Percentiles rank a stretch among this genome's conserved stretches.
phyloP scores from a whole-genome alignment of 2,329 filamentous ascomycete species.

The Pestalotiopsis sp. region DNA sequence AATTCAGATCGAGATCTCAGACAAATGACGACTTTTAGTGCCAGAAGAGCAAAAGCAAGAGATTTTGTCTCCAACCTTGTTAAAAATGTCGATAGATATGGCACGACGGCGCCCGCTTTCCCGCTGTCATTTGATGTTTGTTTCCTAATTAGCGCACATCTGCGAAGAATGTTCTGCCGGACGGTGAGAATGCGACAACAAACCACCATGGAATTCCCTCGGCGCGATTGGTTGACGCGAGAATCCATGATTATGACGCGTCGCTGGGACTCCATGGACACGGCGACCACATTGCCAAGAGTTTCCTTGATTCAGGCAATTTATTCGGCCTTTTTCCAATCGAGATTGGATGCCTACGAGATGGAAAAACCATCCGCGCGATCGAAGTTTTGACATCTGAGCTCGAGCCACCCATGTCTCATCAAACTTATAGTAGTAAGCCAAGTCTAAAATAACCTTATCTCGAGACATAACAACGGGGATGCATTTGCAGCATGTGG shows the following conservation, averaged over 20 bases:
- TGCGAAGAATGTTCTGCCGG: neutral
- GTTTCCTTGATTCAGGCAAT: neutral
- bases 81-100: neutral
- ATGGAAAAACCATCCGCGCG: neutral
- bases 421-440: neutral
- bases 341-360: neutral
- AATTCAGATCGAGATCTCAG: neutral
- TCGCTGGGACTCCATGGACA: too few species aligned
- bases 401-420: neutral
- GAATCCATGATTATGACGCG: neutral
- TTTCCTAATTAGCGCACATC: neutral
- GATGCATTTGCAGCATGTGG: neutral
- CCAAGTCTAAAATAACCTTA: constrained; percentile 8
- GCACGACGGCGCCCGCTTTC: neutral
- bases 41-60: neutral
- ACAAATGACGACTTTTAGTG: neutral
- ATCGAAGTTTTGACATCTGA: neutral
- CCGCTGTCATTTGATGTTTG: neutral
- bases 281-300: too few species aligned
- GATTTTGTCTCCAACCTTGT: neutral
- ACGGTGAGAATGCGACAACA: neutral
- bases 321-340: neutral
- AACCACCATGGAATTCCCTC: neutral
- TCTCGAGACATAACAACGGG: neutral
- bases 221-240: neutral